Evolutionary conservation across 352 stramenopile genomes (phyloP).

Genomic region (Globisporangium yorkense): DNA sequence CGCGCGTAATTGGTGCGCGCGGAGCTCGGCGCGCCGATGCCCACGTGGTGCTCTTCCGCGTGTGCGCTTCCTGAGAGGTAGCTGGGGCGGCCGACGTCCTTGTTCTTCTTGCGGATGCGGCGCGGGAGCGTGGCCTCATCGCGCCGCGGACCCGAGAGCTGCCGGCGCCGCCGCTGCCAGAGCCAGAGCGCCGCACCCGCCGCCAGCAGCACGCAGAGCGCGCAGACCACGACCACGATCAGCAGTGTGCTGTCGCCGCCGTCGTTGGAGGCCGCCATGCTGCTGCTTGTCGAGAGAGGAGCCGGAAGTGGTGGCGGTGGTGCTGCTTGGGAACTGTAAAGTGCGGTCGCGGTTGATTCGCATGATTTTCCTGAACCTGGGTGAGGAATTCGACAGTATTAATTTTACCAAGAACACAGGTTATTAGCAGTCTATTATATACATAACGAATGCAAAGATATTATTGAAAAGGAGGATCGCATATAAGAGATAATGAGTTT

Average conservation of each 20-base stretch:
- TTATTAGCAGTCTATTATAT: too few species aligned
- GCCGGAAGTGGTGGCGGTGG: too few species aligned
- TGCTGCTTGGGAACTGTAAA: too few species aligned
- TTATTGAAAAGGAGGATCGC: too few species aligned
- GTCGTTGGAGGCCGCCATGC: neutral
- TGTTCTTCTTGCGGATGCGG: slow-evolving; percentile 16
- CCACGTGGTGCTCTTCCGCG: neutral
- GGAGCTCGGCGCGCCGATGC: neutral
- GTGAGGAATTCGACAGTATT: too few species aligned
- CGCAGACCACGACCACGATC: slow-evolving; percentile 9
- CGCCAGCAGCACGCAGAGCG: slow-evolving; percentile 10
- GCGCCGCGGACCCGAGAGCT: neutral
- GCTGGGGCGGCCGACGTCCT: slow-evolving; percentile 8
- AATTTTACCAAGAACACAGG: too few species aligned
- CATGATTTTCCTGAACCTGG: too few species aligned
- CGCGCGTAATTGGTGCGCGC: neutral
- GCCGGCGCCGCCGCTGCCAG: slow-evolving; percentile 6
- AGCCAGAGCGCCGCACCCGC: slow-evolving; percentile 7
- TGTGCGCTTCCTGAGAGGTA: slow-evolving; percentile 6
- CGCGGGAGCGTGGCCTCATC: slow-evolving; percentile 11
- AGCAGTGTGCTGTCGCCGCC: slow-evolving; percentile 11
- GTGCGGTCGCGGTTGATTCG: too few species aligned
- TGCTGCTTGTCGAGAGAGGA: neutral
- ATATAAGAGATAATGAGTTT: too few species aligned
- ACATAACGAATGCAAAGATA: too few species aligned